Conservation (phyloP, 2,329 filamentous ascomycete genomes). For the Calycina herbarum region DNA sequence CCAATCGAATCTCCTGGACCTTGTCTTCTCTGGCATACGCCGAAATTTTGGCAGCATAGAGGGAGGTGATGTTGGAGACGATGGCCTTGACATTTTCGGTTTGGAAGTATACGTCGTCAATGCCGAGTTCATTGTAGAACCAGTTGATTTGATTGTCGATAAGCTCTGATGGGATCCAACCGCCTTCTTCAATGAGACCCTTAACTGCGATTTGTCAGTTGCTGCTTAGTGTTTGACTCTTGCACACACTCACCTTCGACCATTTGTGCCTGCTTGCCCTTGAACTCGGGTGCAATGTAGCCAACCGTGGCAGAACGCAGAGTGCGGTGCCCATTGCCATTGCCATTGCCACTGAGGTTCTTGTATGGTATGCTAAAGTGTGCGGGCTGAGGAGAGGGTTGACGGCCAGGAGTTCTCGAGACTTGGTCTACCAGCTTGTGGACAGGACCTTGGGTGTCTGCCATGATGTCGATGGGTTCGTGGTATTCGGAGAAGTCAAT, state of each 20-base stretch:
- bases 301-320: constrained; percentile 88
- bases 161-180: constrained; percentile 82
- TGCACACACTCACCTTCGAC: constrained; percentile 29
- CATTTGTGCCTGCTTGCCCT: constrained; percentile 80
- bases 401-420: constrained; percentile 32
- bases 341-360: constrained; percentile 52
- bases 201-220: constrained; percentile 42
- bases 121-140: constrained; percentile 98
- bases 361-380: constrained; percentile 70
- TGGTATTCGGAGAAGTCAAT: constrained; percentile 20
- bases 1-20: constrained; percentile 87
- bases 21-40: constrained; percentile 92
- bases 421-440: constrained; percentile 32
- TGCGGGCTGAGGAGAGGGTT: constrained; percentile 82
- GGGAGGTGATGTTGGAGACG: constrained; percentile 89
- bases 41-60: constrained; percentile 96
- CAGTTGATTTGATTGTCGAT: constrained; percentile 85
- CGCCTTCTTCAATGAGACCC: constrained; percentile 70
- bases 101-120: constrained; percentile 98
- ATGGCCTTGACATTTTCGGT: constrained; percentile 85
- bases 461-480: constrained; percentile 28
- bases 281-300: constrained; percentile 92
- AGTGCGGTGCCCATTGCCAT: constrained; percentile 63
- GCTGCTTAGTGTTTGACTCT: constrained; percentile 14
- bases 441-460: constrained; percentile 21